Conservation (phyloP, 768 basidiomycete species). For the Tulasnella sp. region DNA sequence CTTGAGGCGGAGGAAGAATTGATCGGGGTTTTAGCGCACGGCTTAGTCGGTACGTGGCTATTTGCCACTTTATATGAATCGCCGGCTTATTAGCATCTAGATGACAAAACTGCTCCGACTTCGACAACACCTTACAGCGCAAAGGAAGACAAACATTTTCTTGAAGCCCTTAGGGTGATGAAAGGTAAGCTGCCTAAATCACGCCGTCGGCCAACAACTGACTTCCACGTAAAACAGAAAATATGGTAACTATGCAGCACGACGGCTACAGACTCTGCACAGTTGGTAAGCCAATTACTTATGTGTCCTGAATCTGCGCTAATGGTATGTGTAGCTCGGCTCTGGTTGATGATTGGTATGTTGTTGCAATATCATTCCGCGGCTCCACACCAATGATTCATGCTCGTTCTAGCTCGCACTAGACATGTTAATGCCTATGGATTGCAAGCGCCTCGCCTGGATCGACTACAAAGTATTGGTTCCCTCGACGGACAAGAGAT, state of each 20-base stretch:
- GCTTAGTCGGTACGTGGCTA: not conserved
- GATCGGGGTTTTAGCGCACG: conserved; percentile 7
- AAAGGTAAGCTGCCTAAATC: not conserved
- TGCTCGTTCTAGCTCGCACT: not conserved
- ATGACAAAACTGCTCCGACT: conserved; percentile 7
- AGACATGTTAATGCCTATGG: conserved; percentile 8
- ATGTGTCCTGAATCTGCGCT: not conserved
- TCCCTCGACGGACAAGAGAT: not conserved
- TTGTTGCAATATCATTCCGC: not conserved
- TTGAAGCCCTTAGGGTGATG: not conserved
- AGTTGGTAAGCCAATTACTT: not conserved
- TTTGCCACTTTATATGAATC: too few relatives aligned
- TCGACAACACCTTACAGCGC: conserved; percentile 11
- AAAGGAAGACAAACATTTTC: conserved; percentile 1
- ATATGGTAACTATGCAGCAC: not conserved
- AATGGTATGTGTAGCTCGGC: not conserved
- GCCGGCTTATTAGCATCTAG: not conserved
- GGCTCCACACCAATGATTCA: not conserved
- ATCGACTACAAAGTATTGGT: not conserved
- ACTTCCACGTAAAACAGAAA: too few relatives aligned
- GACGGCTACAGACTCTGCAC: not conserved
- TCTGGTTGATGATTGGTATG: conserved; percentile 8
- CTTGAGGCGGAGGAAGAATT: conserved; percentile 8
- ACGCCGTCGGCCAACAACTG: too few relatives aligned
- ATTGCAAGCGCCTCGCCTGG: not conserved